Percentiles rank a stretch among this genome's conserved stretches.
phyloP scores from a whole-genome alignment of 139 green algal genomes.

The Tetradesmus lagerheimii region DNA sequence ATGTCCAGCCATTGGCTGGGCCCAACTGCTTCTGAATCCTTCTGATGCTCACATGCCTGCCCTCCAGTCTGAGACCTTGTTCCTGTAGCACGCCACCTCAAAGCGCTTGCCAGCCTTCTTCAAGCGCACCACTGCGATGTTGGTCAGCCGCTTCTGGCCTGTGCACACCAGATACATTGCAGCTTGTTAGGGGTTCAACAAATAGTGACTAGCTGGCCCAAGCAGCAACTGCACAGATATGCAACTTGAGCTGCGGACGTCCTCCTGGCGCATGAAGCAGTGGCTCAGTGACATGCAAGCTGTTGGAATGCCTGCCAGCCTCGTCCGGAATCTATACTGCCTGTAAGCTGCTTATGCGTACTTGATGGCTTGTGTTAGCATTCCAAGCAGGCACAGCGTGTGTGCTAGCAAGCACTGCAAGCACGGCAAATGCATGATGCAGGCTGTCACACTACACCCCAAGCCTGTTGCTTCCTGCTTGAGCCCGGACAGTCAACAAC shows the following conservation, averaged over 20 bases:
- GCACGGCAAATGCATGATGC: not conserved
- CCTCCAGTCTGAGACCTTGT: constrained; percentile 96
- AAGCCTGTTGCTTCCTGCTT: too few relatives aligned
- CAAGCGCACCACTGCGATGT: constrained; percentile 95
- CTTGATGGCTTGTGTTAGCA: too few relatives aligned
- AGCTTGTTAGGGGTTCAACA: too few relatives aligned
- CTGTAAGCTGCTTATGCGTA: too few relatives aligned
- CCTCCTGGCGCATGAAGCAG: not conserved
- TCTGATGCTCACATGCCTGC: constrained; percentile 80
- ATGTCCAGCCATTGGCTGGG: not conserved
- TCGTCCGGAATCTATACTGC: not conserved
- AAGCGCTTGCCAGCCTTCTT: constrained; percentile 96
- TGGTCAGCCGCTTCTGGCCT: constrained; percentile 99
- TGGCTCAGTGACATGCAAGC: not conserved
- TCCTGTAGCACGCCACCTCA: constrained; percentile 99
- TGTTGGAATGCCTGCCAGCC: not conserved
- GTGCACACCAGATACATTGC: constrained; percentile 12
- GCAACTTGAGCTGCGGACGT: not conserved
- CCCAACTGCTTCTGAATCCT: not conserved
- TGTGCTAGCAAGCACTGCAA: not conserved
- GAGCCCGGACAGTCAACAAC: not conserved
- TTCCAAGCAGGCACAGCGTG: too few relatives aligned
- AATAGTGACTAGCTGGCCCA: too few relatives aligned
- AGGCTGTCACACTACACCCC: not conserved
- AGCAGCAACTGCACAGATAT: too few relatives aligned